Conservation (phyloP, 1,139 yeast species). For the Candida gigantensis region DNA sequence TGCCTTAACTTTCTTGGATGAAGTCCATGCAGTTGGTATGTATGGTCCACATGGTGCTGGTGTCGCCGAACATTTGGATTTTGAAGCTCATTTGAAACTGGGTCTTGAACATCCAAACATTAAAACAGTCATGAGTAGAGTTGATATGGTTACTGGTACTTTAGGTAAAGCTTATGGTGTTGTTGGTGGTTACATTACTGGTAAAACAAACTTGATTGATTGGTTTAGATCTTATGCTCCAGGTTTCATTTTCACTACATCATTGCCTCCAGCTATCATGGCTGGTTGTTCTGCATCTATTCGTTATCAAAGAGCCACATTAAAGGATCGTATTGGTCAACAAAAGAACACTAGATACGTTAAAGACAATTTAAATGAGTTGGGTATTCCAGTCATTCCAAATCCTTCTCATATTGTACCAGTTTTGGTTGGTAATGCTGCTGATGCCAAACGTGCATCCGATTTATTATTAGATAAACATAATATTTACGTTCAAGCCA, state of each 20-base stretch:
- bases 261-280: slow-evolving; percentile 97
- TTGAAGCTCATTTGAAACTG: slow-evolving; percentile 70
- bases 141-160: slow-evolving; percentile 96
- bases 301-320: slow-evolving; percentile 77
- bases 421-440: slow-evolving; percentile 90
- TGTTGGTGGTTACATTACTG: slow-evolving; percentile 98
- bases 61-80: slow-evolving; percentile 94
- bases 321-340: slow-evolving; percentile 78
- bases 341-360: slow-evolving; percentile 86
- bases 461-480: slow-evolving; percentile 84
- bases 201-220: slow-evolving; percentile 78
- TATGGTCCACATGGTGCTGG: slow-evolving; percentile 99
- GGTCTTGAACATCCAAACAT: slow-evolving; percentile 57
- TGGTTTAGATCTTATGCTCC: slow-evolving; percentile 97
- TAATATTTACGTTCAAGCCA: slow-evolving; percentile 93
- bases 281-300: slow-evolving; percentile 91
- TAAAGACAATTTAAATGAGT: slow-evolving; percentile 62
- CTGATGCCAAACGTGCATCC: slow-evolving; percentile 85
- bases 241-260: slow-evolving; percentile 94
- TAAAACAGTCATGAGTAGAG: slow-evolving; percentile 77
- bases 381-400: slow-evolving; percentile 94
- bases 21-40: slow-evolving; percentile 98
- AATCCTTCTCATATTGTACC: slow-evolving; percentile 98
- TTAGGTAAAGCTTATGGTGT: slow-evolving; percentile 96
- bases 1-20: slow-evolving; percentile 94